These are phyloP conservation scores for Colletotrichum orbiculare DNA, from an alignment of 2,329 filamentous ascomycete species.

Conservation along the genomic window DNA sequence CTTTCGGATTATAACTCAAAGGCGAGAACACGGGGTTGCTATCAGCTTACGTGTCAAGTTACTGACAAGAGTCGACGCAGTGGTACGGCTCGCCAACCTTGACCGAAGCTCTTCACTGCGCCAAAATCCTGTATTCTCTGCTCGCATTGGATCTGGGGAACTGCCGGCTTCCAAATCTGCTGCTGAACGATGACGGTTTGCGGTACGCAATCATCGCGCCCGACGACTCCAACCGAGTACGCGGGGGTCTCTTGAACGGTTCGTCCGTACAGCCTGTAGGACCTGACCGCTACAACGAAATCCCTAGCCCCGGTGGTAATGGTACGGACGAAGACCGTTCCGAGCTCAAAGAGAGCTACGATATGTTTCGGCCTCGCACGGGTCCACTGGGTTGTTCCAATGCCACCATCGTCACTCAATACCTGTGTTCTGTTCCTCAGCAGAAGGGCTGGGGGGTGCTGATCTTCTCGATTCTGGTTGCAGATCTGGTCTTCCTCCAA, in stretches of 20 bases:
- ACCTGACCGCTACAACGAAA: background rate
- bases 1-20: background rate
- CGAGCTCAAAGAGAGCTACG: background rate
- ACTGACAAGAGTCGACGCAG: background rate
- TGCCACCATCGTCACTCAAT: constrained; percentile 2
- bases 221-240: background rate
- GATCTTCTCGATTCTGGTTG: background rate
- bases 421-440: constrained; percentile 1
- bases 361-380: background rate
- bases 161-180: no score
- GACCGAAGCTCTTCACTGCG: constrained; percentile 4
- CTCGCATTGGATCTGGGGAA: no score
- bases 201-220: no score
- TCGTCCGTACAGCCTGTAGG: background rate
- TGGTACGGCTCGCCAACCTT: background rate
- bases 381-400: background rate
- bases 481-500: constrained; percentile 8
- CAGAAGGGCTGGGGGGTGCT: background rate
- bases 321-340: background rate
- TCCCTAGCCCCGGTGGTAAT: background rate
- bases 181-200: no score
- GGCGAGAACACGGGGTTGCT: background rate
- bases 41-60: background rate
- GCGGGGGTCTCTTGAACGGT: background rate
- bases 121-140: background rate